A percentile compares a stretch with the other conserved stretches of the same genome.
Evolutionary conservation across 805 yeast species (phyloP).

Genomic region (Spathaspora boniae): DNA sequence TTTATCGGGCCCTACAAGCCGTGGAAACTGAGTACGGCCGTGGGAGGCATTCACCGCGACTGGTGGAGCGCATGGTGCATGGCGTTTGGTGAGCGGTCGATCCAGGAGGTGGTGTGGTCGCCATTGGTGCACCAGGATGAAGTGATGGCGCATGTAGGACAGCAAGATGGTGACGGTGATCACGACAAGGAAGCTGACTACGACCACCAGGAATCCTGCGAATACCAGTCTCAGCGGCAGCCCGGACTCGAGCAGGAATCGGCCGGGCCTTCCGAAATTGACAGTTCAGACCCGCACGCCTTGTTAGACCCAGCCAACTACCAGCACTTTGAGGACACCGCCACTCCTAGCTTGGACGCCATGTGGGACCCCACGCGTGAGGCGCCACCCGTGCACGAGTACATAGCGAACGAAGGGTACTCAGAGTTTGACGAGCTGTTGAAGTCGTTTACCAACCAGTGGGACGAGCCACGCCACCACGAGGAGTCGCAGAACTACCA

Average conservation of each 20-base stretch:
- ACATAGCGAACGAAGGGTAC: not conserved
- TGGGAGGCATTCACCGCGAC: conserved; percentile 17
- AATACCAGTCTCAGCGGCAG: not conserved
- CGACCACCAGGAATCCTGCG: conserved; percentile 2
- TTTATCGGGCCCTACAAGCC: conserved; percentile 66
- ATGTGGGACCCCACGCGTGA: conserved; percentile 44
- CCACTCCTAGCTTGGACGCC: conserved; percentile 17
- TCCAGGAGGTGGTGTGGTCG: conserved; percentile 17
- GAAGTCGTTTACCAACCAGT: conserved; percentile 18
- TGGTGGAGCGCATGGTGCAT: conserved; percentile 42
- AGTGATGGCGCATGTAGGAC: not conserved
- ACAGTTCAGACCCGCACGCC: conserved; percentile 14
- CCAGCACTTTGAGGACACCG: conserved; percentile 16
- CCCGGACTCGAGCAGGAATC: not conserved
- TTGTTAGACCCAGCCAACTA: conserved; percentile 31
- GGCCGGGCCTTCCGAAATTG: not conserved
- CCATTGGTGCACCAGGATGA: conserved; percentile 5
- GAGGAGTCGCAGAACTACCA: conserved; percentile 4
- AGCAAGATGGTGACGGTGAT: too few relatives aligned
- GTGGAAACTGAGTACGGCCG: conserved; percentile 34
- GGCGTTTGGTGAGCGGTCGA: conserved; percentile 23
- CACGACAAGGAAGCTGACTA: too few relatives aligned
- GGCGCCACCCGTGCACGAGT: conserved; percentile 35
- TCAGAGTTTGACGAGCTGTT: conserved; percentile 14
- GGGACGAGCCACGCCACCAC: conserved; percentile 22